Base-by-base conservation (phyloP, 2,329 filamentous ascomycete species). In the Eutypa lata region DNA sequence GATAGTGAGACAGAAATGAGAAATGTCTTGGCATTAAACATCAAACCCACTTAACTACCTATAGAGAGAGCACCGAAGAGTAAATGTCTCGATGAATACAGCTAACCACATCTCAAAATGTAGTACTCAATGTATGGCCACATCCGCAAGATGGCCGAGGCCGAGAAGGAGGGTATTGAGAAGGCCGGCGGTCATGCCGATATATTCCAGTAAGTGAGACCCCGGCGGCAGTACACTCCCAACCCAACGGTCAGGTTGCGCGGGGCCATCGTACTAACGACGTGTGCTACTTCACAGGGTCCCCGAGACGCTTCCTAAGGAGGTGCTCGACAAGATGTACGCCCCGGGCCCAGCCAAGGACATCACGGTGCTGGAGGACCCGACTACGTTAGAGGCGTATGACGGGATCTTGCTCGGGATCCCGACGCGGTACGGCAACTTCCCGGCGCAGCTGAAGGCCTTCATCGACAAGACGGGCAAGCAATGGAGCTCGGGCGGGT, bases 71-170 rank as follows among this genome's bases (percentile, higher is more conserved):
- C n/a, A n/a, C n/a, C n/a, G n/a, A n/a, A n/a, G n/a, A n/a, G n/a
- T n/a, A n/a, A n/a, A n/a, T n/a, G n/a, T n/a, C 47, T 14, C 19
- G 37, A 55, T 21, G 51, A 43, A 38, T 48, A 31, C 35, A 14
- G 33, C 35, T 42, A 44, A 56, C 26, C 13, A n/a, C 33, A 50
- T 4, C 50, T 37, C 33, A 18, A 38, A 38, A 38, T 52, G 33
- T 57, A 94, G 90, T 96, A 96, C 79, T 95, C 91, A 62, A 89
- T 91, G 83, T 96, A 94, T 76, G 93, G 94, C 75, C 92, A 97
- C 77, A 88, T 97, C 75, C 77, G 81, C 74, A 76, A 86, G 69
- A 73, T 97, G 65, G 94, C 93, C 66, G 86, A 94, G 73, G 91
- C 91, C 59, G 92, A 97, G 80, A 89, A 92, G 81, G 85, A 82